These are phyloP conservation scores for Mycena citricolor DNA, from an alignment of 1,284 basidiomycete genomes.

Conservation along the genomic window DNA sequence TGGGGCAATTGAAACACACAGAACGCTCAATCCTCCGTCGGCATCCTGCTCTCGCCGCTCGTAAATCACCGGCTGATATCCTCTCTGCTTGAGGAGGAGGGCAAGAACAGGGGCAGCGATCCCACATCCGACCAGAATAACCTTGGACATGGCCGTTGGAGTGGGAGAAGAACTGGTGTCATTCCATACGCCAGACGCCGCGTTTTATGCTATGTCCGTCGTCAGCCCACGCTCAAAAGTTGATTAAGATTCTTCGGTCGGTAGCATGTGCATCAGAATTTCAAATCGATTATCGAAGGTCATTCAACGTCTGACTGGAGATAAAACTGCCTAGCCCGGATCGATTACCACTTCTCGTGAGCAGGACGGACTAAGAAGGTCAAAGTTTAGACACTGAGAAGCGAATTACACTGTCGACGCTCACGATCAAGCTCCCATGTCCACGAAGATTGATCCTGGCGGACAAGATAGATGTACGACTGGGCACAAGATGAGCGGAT, in stretches of 20 bases:
- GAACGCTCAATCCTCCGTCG: conserved; percentile 37
- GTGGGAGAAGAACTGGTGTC: too few relatives aligned
- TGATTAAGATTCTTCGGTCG: too few relatives aligned
- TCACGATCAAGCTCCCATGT: conserved; percentile 68
- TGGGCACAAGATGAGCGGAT: conserved; percentile 27
- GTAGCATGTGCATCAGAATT: too few relatives aligned
- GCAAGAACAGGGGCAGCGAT: conserved; percentile 50
- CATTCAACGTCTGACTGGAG: too few relatives aligned
- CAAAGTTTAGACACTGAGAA: neutral
- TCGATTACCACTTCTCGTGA: conserved; percentile 46
- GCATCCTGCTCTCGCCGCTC: conserved; percentile 34
- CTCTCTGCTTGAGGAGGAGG: conserved; percentile 41
- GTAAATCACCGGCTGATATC: conserved; percentile 43
- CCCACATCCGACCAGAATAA: conserved; percentile 44
- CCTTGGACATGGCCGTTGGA: too few relatives aligned
- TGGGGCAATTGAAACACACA: conserved; percentile 28
- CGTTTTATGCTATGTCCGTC: too few relatives aligned
- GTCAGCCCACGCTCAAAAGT: too few relatives aligned
- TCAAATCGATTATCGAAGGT: too few relatives aligned
- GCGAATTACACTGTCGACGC: conserved; percentile 25
- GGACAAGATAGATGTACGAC: conserved; percentile 53
- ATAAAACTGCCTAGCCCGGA: too few relatives aligned
- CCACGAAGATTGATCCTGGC: conserved; percentile 61
- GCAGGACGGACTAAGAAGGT: conserved; percentile 40
- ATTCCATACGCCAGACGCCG: too few relatives aligned